A percentile compares a stretch with the other conserved stretches of the same genome.
phyloP scores from a whole-genome alignment of 2,329 filamentous ascomycete species.

The Phaeosphaeriaceae sp. region DNA sequence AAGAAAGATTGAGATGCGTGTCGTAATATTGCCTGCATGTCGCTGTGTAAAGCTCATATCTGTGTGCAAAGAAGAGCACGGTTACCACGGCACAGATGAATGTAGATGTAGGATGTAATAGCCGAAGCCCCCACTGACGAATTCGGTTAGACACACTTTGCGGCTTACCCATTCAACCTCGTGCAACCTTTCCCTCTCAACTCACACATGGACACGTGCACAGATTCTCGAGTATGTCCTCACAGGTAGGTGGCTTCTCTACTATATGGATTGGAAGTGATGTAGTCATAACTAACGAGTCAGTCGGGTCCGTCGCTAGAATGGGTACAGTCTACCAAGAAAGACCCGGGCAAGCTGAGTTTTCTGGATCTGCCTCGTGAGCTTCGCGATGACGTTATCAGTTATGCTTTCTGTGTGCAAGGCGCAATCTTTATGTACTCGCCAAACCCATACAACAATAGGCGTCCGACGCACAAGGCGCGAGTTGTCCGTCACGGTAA shows the following conservation, averaged over 20 bases:
- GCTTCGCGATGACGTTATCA: slow-evolving; percentile 36
- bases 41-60: neutral
- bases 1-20: too few species aligned
- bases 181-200: neutral
- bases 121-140: neutral
- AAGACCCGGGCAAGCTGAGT: slow-evolving; percentile 12
- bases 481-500: slow-evolving; percentile 34
- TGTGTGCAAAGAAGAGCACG: neutral
- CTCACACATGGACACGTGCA: neutral
- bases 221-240: neutral
- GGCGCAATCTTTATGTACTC: slow-evolving; percentile 42
- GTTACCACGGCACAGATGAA: neutral
- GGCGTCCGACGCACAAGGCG: slow-evolving; percentile 21
- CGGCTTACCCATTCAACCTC: neutral
- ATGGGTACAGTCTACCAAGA: slow-evolving; percentile 33
- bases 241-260: neutral
- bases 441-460: slow-evolving; percentile 17
- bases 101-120: neutral
- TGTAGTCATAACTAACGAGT: neutral
- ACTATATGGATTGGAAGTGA: neutral
- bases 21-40: too few species aligned
- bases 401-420: slow-evolving; percentile 26
- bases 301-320: slow-evolving; percentile 12
- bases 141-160: neutral
- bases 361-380: slow-evolving; percentile 45